phyloP scores from a whole-genome alignment of 345 rosid genomes.

The Populus tremula region DNA sequence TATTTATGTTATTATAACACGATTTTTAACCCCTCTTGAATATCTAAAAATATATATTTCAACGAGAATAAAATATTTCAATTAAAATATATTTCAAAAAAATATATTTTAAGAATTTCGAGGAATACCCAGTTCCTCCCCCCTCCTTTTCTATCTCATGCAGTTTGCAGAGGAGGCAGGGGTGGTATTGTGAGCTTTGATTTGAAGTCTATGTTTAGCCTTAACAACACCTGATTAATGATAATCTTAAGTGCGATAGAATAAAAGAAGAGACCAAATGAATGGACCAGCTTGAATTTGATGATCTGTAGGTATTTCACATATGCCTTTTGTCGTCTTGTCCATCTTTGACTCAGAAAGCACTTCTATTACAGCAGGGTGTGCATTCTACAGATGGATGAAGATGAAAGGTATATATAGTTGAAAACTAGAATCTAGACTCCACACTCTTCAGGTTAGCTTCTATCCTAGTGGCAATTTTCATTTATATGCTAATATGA shows the following conservation, averaged over 20 bases:
- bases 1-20: no score
- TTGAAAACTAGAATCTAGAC: slow-evolving; percentile 26
- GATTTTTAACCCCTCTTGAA: no score
- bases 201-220: not conserved
- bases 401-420: slow-evolving; percentile 69
- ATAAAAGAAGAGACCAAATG: slow-evolving; percentile 77
- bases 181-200: not conserved
- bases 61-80: no score
- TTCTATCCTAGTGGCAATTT: no score
- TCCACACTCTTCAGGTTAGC: no score
- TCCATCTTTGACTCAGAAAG: slow-evolving; percentile 12
- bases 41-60: no score
- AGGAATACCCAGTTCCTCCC: not conserved
- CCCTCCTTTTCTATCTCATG: not conserved
- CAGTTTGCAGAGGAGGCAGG: not conserved
- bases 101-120: no score
- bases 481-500: no score
- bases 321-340: slow-evolving; percentile 6
- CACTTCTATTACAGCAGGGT: slow-evolving; percentile 3
- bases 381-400: slow-evolving; percentile 63
- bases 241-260: slow-evolving; percentile 41
- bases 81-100: no score
- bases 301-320: slow-evolving; percentile 75
- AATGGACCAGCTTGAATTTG: slow-evolving; percentile 66
- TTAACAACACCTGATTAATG: not conserved